Base-by-base conservation (phyloP, 2,329 filamentous ascomycete genomes). In the Chrysosporium keratinophilum region DNA sequence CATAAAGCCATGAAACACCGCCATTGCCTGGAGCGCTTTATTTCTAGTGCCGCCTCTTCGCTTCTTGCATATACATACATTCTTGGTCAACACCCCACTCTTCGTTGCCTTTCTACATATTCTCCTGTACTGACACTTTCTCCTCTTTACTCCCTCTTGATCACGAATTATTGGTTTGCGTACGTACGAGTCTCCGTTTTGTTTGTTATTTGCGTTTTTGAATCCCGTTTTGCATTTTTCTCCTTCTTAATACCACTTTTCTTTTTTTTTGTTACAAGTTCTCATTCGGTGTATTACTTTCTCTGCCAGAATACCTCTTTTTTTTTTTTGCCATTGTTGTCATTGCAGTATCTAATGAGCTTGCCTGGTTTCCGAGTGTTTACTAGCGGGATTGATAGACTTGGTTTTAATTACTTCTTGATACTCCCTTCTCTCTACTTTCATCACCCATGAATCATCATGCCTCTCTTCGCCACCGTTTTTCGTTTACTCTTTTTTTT, bases 141-240 rank as follows among this genome's bases (percentile, higher is more conserved):
- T 28, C 3, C 7, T 28, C n/a, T 37, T 12, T 37, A 12, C 11
- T 37, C 3, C 3, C 11, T n/a, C 35, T n/a, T 37, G n/a, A 12
- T 37, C n/a, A 37, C 11, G 35, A 12, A 37, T 5, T 37, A 37
- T 37, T 37, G 35, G 35, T 5, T 45, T 5, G 1, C 28, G 3
- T 35, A 17, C 28, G 3, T 35, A 17, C 3, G 45, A 54, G 52
- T 54, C 57, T 57, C 52, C 53, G 58, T 56, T 52, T 44, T 60
- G 50, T 15, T 56, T 58, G 56, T 49, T 47, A n/a, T 15, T 33
- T 46, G 19, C 44, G 12, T 31, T 49, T 28, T 31, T 40, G 28
- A 49, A 48, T 48, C 35, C 34, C n/a, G 15, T 19, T 46, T 46
- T 35, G 7, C 14, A 31, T 45, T 15, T 43, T 43, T 3, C 10